These are phyloP conservation scores for Talaromyces albobiverticillius DNA, from an alignment of 2,329 filamentous ascomycete genomes.

Conservation along the genomic window DNA sequence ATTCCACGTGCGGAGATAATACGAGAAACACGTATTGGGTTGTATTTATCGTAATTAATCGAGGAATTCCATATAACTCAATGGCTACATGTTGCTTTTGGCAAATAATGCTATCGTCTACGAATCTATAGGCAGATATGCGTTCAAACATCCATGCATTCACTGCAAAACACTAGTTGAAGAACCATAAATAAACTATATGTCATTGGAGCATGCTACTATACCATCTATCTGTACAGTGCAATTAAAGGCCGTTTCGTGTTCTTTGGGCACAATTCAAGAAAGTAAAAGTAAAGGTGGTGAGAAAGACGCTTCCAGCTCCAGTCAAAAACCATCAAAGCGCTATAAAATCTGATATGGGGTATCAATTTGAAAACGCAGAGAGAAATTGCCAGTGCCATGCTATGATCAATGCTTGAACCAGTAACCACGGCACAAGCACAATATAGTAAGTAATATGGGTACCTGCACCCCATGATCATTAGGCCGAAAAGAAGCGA, in stretches of 20 bases:
- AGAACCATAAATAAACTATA: too few relatives aligned
- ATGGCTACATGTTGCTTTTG: too few relatives aligned
- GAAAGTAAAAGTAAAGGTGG: slow-evolving; percentile 1
- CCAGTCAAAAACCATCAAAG: slow-evolving; percentile 3
- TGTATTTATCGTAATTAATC: neutral
- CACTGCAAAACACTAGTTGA: too few relatives aligned
- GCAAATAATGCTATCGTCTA: too few relatives aligned
- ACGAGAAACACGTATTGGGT: neutral
- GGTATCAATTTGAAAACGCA: slow-evolving; percentile 15
- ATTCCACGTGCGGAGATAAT: slow-evolving; percentile 5
- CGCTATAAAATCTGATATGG: slow-evolving; percentile 16
- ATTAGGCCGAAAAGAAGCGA: neutral
- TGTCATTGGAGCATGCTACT: slow-evolving; percentile 11
- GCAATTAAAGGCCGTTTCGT: slow-evolving; percentile 8
- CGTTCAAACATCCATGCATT: too few relatives aligned
- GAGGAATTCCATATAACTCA: too few relatives aligned
- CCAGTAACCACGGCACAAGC: slow-evolving; percentile 5
- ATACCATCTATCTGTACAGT: slow-evolving; percentile 14
- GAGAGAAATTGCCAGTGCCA: slow-evolving; percentile 8
- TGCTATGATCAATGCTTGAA: slow-evolving; percentile 10
- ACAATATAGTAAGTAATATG: slow-evolving; percentile 3
- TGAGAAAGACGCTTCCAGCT: slow-evolving; percentile 10
- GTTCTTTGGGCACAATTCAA: neutral
- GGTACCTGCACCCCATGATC: slow-evolving; percentile 2
- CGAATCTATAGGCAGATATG: too few relatives aligned